Evolutionary conservation across 1,139 yeast genomes (phyloP).

Genomic region (Trichomonascaceae sp.): DNA sequence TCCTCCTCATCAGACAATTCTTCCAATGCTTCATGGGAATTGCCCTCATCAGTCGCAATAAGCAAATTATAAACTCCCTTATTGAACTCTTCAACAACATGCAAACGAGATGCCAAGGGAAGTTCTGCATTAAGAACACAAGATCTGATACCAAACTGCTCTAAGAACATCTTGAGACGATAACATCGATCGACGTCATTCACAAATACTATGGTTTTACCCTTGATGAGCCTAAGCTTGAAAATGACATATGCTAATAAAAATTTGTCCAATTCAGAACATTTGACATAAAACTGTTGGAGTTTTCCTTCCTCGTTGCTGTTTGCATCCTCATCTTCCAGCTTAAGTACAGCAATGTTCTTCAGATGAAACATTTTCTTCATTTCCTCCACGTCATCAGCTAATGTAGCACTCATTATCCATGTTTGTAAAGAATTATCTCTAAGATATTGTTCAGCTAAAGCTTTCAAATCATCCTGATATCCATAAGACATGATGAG

Average conservation of each 20-base stretch:
- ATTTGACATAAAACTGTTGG: conserved; percentile 79
- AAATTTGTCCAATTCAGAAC: conserved; percentile 88
- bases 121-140: conserved; percentile 89
- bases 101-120: conserved; percentile 88
- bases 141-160: conserved; percentile 88
- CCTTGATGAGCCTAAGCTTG: conserved; percentile 82
- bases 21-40: neutral
- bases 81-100: conserved; percentile 92
- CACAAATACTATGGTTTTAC: conserved; percentile 86
- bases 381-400: conserved; percentile 74
- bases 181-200: conserved; percentile 95
- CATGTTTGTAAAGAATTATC: conserved; percentile 68
- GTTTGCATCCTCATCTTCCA: conserved; percentile 37
- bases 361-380: conserved; percentile 69
- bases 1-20: conserved; percentile 38
- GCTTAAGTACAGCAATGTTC: conserved; percentile 74
- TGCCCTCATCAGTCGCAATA: conserved; percentile 77
- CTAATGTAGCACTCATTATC: conserved; percentile 93
- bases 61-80: conserved; percentile 78
- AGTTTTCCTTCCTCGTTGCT: conserved; percentile 44
- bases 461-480: conserved; percentile 64
- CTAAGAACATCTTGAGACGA: conserved; percentile 80
- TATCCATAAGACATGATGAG: conserved; percentile 86
- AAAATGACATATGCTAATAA: conserved; percentile 84
- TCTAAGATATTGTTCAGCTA: conserved; percentile 59